Evolutionary conservation across 352 stramenopile genomes (phyloP), one percentile per base, ranked within the genome.

Genomic region (Phytophthora cactorum): DNA sequence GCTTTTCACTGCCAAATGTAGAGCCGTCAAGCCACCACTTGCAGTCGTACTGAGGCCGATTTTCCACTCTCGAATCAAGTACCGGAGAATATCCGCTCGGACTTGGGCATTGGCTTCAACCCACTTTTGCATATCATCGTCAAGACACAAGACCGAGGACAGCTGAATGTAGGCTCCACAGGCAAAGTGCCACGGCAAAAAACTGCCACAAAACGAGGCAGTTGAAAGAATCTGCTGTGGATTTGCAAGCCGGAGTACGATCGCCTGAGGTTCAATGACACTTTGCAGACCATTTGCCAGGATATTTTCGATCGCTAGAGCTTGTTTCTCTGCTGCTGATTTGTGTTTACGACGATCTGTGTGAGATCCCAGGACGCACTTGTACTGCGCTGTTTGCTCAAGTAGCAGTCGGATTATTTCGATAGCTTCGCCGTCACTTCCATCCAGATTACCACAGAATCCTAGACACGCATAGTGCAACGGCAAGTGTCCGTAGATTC

Each of bases 391-490:
- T 0, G 68, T 50, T 14, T 70, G 46, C 0, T 63, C 41, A 2
- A 92, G 55, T 14, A 94, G 55, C 6, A 75, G 49, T 4, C 73
- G 47, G 0, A 82, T 43, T 5, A 90, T 52, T 9, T 72, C 59
- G 2, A 88, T 28, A 7, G 79, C 72, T 9, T 53, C 39, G 4
- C 39, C 52, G 2, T 69, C 49, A 15, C 60, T 70, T 36, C 65
- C 58, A 39, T 78, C 58, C 0, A 59, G 27, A 28, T 45, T 63
- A 17, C 49, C 62, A 53, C 84, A 90, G 34, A 91, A 81, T 1
- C 82, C 85, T 7, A 90, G 63, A 31, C 81, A 92, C 1, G 81
- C 80, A 55, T 91, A 95, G 54, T 95, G 87, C 17, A 95, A 44
- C 2, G 84, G 75, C 0, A 91, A 49, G 31, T 86, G 82, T 3